Evolutionary conservation across 306 rosid genomes (phyloP).

Genomic region (Dalbergia oliveri): DNA sequence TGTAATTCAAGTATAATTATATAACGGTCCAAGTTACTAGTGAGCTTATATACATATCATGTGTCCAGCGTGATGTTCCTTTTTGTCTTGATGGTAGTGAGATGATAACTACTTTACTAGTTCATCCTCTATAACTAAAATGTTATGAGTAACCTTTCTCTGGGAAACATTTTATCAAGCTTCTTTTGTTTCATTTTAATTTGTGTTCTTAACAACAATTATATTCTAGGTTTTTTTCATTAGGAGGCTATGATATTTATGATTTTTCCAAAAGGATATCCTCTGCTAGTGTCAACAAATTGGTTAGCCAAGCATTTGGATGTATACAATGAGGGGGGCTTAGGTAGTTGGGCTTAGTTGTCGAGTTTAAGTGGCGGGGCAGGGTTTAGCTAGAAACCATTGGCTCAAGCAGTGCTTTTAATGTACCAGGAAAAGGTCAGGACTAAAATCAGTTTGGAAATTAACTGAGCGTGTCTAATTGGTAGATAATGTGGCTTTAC

Average conservation of each 20-base stretch:
- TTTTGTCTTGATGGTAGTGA: not conserved
- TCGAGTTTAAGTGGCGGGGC: not conserved
- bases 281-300: not conserved
- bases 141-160: not conserved
- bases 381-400: not conserved
- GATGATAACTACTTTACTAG: conserved; percentile 13
- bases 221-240: conserved; percentile 1
- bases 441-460: conserved; percentile 9
- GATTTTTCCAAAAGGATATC: not conserved
- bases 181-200: not conserved
- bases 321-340: conserved; percentile 1
- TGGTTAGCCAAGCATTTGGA: not conserved
- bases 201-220: not conserved
- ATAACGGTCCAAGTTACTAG: not conserved
- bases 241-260: not conserved
- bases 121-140: not conserved
- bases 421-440: not conserved
- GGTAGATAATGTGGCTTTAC: not conserved
- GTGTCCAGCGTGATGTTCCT: too few relatives aligned
- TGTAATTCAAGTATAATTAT: not conserved
- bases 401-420: not conserved
- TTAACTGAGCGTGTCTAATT: not conserved
- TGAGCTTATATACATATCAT: not conserved
- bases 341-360: not conserved
- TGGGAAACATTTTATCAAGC: not conserved